phyloP scores from a whole-genome alignment of 176 grass and related monocot genomes.

The Echinochloa phyllopogon region DNA sequence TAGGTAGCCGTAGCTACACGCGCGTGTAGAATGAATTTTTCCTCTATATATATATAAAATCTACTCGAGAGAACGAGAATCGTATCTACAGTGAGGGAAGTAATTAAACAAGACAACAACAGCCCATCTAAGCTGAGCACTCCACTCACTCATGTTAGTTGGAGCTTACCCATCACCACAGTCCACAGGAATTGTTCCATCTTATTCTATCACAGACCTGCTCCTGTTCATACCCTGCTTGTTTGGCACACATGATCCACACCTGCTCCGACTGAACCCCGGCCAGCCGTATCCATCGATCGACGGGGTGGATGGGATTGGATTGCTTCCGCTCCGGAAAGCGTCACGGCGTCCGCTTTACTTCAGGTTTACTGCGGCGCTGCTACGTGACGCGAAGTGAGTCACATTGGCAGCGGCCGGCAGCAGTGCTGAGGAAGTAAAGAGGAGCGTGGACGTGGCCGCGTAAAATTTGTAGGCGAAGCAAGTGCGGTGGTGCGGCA shows the following conservation, averaged over 20 bases:
- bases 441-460: background rate
- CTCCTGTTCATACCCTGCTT: background rate
- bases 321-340: slow-evolving; percentile 21
- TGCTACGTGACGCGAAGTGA: slow-evolving; percentile 13
- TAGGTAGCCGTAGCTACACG: no score
- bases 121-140: background rate
- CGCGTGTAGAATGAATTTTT: no score
- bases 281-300: slow-evolving; percentile 8
- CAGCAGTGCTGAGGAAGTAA: slow-evolving; percentile 33
- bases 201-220: slow-evolving; percentile 6
- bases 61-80: background rate
- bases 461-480: slow-evolving; percentile 31
- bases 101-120: slow-evolving; percentile 30
- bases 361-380: slow-evolving; percentile 34
- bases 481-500: slow-evolving; percentile 29
- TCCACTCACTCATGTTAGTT: slow-evolving; percentile 30
- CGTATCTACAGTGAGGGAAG: slow-evolving; percentile 26
- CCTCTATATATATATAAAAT: no score
- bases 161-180: slow-evolving; percentile 25
- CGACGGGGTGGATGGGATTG: background rate
- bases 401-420: background rate
- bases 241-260: background rate
- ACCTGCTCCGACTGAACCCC: slow-evolving; percentile 26
- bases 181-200: slow-evolving; percentile 13
- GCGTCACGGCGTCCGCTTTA: slow-evolving; percentile 35